phyloP scores from a whole-genome alignment of 495 filamentous ascomycete species.

The Lentithecium fluviatile region DNA sequence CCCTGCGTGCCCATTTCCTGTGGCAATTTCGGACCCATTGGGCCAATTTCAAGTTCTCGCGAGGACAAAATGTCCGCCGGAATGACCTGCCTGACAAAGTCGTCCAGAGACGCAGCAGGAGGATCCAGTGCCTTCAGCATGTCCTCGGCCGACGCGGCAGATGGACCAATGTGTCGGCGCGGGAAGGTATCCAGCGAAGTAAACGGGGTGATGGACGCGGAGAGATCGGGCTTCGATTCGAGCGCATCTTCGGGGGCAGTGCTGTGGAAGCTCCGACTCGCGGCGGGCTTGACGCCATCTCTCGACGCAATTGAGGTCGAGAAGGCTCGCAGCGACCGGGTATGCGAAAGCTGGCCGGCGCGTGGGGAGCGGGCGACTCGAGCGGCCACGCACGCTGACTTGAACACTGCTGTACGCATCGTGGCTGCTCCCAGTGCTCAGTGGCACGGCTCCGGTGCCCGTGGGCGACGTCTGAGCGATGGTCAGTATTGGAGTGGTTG shows the following conservation, averaged over 20 bases:
- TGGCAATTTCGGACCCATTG: neutral
- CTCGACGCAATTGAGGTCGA: neutral
- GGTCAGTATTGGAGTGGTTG: neutral
- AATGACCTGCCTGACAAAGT: slow-evolving; percentile 87
- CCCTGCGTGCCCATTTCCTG: neutral
- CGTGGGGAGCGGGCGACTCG: slow-evolving; percentile 6
- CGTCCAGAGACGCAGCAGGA: slow-evolving; percentile 68
- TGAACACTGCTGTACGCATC: slow-evolving; percentile 26
- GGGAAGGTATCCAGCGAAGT: slow-evolving; percentile 65
- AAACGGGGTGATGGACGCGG: slow-evolving; percentile 35
- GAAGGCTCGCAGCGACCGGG: neutral
- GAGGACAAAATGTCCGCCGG: slow-evolving; percentile 79
- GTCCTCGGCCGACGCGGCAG: slow-evolving; percentile 62
- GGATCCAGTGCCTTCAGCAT: slow-evolving; percentile 86
- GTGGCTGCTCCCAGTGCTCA: neutral
- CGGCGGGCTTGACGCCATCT: neutral
- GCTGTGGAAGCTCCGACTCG: slow-evolving; percentile 25
- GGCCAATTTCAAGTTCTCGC: slow-evolving; percentile 54
- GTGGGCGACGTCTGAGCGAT: neutral
- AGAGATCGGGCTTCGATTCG: slow-evolving; percentile 2
- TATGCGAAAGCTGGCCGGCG: neutral
- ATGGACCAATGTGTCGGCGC: slow-evolving; percentile 91
- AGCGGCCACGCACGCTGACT: slow-evolving; percentile 18
- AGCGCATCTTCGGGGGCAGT: slow-evolving; percentile 15
- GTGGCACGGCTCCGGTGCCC: neutral